These are phyloP conservation scores for Physcomitrellopsis africana DNA, from an alignment of 225 moss, liverwort and hornwort species.

Conservation along the genomic window DNA sequence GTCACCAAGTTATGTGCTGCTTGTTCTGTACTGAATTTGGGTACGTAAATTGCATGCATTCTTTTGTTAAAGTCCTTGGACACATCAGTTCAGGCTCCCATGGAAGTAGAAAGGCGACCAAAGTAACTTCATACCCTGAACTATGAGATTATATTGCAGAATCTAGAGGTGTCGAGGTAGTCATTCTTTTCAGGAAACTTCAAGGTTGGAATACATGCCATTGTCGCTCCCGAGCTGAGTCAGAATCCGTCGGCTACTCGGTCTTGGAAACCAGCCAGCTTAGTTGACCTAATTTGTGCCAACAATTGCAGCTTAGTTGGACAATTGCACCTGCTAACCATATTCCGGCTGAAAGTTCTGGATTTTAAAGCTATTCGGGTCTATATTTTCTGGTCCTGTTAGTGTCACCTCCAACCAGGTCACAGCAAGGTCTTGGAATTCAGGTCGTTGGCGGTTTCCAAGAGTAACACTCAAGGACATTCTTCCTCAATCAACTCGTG, in stretches of 20 bases:
- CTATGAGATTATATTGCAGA: neutral
- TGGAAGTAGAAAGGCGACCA: too few relatives aligned
- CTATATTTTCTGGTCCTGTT: neutral
- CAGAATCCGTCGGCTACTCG: neutral
- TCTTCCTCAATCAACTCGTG: neutral
- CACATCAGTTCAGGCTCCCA: too few relatives aligned
- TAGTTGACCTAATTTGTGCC: neutral
- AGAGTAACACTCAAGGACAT: neutral
- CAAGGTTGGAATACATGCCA: neutral
- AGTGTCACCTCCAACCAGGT: neutral
- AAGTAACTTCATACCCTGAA: neutral
- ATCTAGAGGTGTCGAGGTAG: neutral
- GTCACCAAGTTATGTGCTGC: neutral
- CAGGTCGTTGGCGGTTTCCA: slow-evolving; percentile 22
- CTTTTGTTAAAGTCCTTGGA: neutral
- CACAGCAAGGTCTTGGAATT: neutral
- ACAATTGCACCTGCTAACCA: neutral
- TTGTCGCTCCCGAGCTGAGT: neutral
- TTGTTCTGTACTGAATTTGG: slow-evolving; percentile 9
- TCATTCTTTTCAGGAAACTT: neutral
- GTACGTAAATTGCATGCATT: neutral
- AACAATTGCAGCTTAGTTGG: neutral
- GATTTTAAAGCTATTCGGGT: neutral
- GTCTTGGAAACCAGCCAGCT: neutral
- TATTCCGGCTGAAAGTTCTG: slow-evolving; percentile 12